Base-by-base conservation (phyloP, 2,329 filamentous ascomycete genomes). In the Stachybotrys chlorohalonatus region DNA sequence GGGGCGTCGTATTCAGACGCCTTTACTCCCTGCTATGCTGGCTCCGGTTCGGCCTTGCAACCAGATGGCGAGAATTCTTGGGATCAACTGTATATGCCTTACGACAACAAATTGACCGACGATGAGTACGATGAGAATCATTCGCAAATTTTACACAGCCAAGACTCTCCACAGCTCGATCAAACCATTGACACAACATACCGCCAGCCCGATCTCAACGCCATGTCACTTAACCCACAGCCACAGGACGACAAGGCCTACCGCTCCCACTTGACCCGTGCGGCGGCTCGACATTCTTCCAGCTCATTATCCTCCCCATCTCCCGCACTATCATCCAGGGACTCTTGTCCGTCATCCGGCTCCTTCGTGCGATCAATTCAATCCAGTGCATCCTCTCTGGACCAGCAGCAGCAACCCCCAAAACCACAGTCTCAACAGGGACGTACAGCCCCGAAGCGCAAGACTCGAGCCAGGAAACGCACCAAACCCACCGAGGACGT, bases 381-480 rank as follows among this genome's bases (percentile, higher is more conserved):
- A 9, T 42, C 2, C 5, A 42, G 36, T 42, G 36, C 5, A 42
- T 9, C 8, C 36, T 42, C 13, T 9, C 36, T 42, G 13, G 9
- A 42, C 36, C 36, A 42, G 36, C 2, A 42, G 5, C 36, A 42
- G 36, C 2, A 42, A 13, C 24, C 24, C 24, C 24, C 24, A 24
- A 2, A 24, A 24, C 4, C 24, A 24, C 24, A 24, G 24, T 24
- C 24, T 24, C 36, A 42, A 5, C 36, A 42, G 3, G 36, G 36
- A 9, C 36, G 36, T 3, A 2, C 36, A 2, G 36, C 2, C 36
- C 9, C 1, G 54, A 51, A 61, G n/a, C 61, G 63, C 7, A 68
- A 64, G 53, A 65, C 67, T 46, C 62, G 62, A 31, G 69, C 55
- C 52, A 58, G 55, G 52, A 56, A 53, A 50, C 59, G 65, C 49